These are phyloP conservation scores for Diaporthe longicolla DNA, from an alignment of 2,329 filamentous ascomycete species.

Conservation along the genomic window DNA sequence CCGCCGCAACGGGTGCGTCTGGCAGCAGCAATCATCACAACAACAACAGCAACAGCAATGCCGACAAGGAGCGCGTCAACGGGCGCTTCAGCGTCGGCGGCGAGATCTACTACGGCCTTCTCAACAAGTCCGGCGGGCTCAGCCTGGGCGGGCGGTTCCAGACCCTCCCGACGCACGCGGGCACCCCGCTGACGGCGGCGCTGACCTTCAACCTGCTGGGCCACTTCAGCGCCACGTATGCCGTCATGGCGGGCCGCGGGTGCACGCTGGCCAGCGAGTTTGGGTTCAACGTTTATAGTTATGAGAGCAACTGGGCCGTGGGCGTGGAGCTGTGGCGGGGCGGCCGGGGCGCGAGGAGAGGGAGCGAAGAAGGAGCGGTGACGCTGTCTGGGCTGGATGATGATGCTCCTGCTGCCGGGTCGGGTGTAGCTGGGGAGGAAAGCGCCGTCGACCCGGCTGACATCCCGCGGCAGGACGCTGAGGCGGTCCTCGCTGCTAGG, in stretches of 20 bases:
- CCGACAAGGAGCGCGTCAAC: conserved; percentile 73
- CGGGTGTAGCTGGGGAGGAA: neutral
- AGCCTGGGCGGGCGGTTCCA: conserved; percentile 91
- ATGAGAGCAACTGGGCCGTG: conserved; percentile 93
- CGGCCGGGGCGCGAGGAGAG: conserved; percentile 54
- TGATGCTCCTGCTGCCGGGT: neutral
- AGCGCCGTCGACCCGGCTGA: no score
- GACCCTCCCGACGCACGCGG: conserved; percentile 83
- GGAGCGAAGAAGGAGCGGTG: conserved; percentile 37
- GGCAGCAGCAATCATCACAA: neutral
- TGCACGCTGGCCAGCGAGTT: conserved; percentile 91
- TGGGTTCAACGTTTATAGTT: conserved; percentile 98
- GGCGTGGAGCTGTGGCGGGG: conserved; percentile 92
- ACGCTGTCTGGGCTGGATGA: neutral
- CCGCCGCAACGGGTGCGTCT: neutral
- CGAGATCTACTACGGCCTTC: conserved; percentile 93
- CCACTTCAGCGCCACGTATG: conserved; percentile 91
- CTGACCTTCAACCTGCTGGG: conserved; percentile 95
- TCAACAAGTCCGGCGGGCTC: conserved; percentile 94
- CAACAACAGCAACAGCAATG: neutral
- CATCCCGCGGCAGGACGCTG: conserved; percentile 35
- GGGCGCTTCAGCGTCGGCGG: conserved; percentile 91
- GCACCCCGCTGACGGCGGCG: conserved; percentile 93
- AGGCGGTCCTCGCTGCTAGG: conserved; percentile 24
- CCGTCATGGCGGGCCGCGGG: conserved; percentile 82